Percentiles rank a stretch among this genome's conserved stretches.
These are phyloP conservation scores for Cajanus cajan DNA, from an alignment of 306 rosid species.

Conservation along the genomic window DNA sequence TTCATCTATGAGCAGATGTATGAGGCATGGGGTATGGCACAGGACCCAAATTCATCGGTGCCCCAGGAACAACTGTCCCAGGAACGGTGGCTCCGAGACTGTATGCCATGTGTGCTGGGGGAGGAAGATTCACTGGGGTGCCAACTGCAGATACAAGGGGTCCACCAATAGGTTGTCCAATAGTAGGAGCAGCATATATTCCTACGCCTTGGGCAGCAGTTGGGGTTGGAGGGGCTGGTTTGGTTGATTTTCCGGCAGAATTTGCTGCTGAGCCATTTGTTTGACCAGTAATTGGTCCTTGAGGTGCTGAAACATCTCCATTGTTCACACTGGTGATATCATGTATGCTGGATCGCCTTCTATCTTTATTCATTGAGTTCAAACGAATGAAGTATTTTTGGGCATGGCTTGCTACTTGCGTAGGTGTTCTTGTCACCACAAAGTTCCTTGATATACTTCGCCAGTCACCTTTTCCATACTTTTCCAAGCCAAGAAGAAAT, in stretches of 20 bases:
- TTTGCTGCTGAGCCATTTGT: slow-evolving; percentile 50
- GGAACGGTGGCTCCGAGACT: slow-evolving; percentile 58
- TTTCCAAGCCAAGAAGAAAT: slow-evolving; percentile 83
- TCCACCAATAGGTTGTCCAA: slow-evolving; percentile 80
- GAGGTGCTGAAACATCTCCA: slow-evolving; percentile 58
- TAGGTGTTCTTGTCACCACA: slow-evolving; percentile 86
- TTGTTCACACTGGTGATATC: slow-evolving; percentile 74
- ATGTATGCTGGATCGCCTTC: slow-evolving; percentile 89
- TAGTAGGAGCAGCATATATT: slow-evolving; percentile 59
- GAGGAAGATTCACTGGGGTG: slow-evolving; percentile 65
- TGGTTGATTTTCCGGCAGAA: slow-evolving; percentile 47
- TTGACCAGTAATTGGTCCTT: slow-evolving; percentile 77
- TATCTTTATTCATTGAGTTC: slow-evolving; percentile 80
- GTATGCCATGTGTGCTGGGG: slow-evolving; percentile 57
- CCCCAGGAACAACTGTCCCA: slow-evolving; percentile 60
- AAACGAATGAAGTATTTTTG: slow-evolving; percentile 82
- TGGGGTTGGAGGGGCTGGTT: slow-evolving; percentile 53
- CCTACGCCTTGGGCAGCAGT: slow-evolving; percentile 48
- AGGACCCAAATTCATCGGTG: slow-evolving; percentile 62
- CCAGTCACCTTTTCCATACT: slow-evolving; percentile 92
- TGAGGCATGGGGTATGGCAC: slow-evolving; percentile 68
- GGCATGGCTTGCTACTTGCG: slow-evolving; percentile 96
- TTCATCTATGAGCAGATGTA: slow-evolving; percentile 62
- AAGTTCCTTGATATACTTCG: slow-evolving; percentile 83
- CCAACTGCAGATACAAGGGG: slow-evolving; percentile 78